Evolutionary conservation across 306 rosid genomes (phyloP), one percentile per base, ranked within the genome.

Genomic region (Pyrus betulifolia): DNA sequence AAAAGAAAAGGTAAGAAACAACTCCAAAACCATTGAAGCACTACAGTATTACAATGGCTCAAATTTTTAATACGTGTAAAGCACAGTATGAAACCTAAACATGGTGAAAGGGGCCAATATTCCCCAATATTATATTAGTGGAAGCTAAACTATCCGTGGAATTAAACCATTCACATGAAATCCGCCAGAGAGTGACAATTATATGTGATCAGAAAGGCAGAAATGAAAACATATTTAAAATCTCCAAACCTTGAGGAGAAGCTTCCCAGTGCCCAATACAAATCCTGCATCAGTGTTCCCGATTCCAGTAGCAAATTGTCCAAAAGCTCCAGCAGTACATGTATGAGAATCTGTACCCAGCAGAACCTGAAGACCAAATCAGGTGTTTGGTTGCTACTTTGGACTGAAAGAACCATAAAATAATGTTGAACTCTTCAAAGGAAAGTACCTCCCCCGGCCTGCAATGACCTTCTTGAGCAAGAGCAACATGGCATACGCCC

Each of bases 381-480:
- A 69, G 33, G 25, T 23, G 70, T 79, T 86, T 66, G 75, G 38
- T 49, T 72, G 44, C 45, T 58, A 35, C 22, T 78, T 40, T 66
- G 74, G 74, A 80, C 61, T 45, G 11, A 28, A 51, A 79, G 76
- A 61, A 19, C 33, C 80, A 82, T 31, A 70, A 54, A 52, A 74
- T 28, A 61, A 6, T 44, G 6, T 11, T 44, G 44, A 22, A 46
- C 6, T 28, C 33, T 10, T 52, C 51, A 66, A 86, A 78, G 31
- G 45, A 70, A 80, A 28, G 33, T 80, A 88, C 98, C 98, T 94
- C 98, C 84, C 98, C 98, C 17, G 98, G 98, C 87, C 98, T 90
- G 77, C 96, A 90, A 79, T 94, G 98, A 84, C 98, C 98, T 90
- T 94, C 98, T 89, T 94, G 98, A 46, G 98, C 98, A 87, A 94